A percentile compares a stretch with the other conserved stretches of the same genome.
phyloP scores from a whole-genome alignment of 108 stramenopile species.

The Fistulifera solaris region DNA sequence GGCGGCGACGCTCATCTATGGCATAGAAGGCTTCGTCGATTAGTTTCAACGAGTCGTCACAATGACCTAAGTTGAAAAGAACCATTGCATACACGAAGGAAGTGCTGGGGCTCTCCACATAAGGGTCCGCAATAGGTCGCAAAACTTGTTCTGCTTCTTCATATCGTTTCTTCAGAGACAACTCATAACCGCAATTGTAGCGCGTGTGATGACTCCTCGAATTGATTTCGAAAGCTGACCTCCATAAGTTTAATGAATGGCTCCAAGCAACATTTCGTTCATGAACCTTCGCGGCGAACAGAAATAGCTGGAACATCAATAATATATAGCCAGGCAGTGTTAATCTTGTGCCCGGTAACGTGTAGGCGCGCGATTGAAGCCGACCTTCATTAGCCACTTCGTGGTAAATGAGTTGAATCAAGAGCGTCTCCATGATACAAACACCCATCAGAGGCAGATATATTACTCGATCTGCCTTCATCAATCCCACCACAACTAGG shows the following conservation, averaged over 20 bases:
- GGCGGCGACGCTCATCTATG: constrained; percentile 22
- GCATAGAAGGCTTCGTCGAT: constrained; percentile 38
- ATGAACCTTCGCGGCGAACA: constrained; percentile 26
- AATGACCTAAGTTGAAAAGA: constrained; percentile 31
- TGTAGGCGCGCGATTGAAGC: background rate
- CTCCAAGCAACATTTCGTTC: constrained; percentile 45
- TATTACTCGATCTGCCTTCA: constrained; percentile 55
- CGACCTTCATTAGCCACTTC: background rate
- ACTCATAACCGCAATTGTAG: constrained; percentile 53
- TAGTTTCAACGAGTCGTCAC: constrained; percentile 20
- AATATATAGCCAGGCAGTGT: constrained; percentile 11
- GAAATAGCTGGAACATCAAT: constrained; percentile 24
- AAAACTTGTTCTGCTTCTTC: constrained; percentile 36
- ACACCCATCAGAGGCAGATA: constrained; percentile 46
- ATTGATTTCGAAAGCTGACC: constrained; percentile 33
- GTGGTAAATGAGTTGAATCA: constrained; percentile 14
- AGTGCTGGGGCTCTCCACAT: constrained; percentile 32
- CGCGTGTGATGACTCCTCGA: constrained; percentile 34
- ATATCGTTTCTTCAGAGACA: constrained; percentile 34
- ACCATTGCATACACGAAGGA: constrained; percentile 56
- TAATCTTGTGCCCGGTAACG: constrained; percentile 7
- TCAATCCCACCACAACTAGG: constrained; percentile 43
- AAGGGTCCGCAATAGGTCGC: constrained; percentile 34
- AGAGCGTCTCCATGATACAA: constrained; percentile 28
- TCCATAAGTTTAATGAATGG: constrained; percentile 30